Base-by-base conservation (phyloP, 805 yeast genomes). In the Kluyveromyces aestuarii region DNA sequence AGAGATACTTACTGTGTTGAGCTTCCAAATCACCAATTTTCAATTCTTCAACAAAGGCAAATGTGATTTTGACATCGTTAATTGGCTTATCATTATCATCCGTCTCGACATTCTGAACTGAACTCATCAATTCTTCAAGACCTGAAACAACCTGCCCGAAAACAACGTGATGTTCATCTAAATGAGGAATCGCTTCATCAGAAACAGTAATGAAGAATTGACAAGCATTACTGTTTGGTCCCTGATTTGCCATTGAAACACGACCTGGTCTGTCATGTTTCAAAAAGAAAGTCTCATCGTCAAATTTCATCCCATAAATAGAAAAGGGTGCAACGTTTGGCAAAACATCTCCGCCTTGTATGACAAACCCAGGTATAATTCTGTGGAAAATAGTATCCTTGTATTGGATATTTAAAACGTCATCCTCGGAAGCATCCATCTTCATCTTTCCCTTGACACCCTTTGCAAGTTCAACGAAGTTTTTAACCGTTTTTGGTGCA, bases 291-390 rank as follows among this genome's bases (percentile, higher is more conserved):
- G 81, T 85, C 73, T 89, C 97, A 64, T 89, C 96, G 4, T 71
- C 74, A 60, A 88, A 82, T 59, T 73, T 74, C 48, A 71, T 71
- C 30, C 96, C 96, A 66, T 80, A 85, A 57, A 87, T 82, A 27
- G 95, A 84, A 56, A 74, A 73, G 13, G 96, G 95, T 25, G 95
- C 96, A 48, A 78, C 73, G 14, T 91, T 90, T 25, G 74, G 75
- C 55, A 84, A 81, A 62, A 83, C 81, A 66, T 87, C 91, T 53
- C 96, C 96, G 50, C 96, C 95, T 70, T 87, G 95, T 56, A 89
- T 76, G 84, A 87, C 81, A 64, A 85, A 86, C 49, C 75, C 74
- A 41, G 79, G 73, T 53, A 85, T 82, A 45, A 88, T 80, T 52
- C 90, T 76, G 68, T 85, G 93, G 76, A 88, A 84, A 17, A 72